These are phyloP conservation scores for Saturnispora besseyi DNA, from an alignment of 805 yeast genomes.

Conservation along the genomic window DNA sequence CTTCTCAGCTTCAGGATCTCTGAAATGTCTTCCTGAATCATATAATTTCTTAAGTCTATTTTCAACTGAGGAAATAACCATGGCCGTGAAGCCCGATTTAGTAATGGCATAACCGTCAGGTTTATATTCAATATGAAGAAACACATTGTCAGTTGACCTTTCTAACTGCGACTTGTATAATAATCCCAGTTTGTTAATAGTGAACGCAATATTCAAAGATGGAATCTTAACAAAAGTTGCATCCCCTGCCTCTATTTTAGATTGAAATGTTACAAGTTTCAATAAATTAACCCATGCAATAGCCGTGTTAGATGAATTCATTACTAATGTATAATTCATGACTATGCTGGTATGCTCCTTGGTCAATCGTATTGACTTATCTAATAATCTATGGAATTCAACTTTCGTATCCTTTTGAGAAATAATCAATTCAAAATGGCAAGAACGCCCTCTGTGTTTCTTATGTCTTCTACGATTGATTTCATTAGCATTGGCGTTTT, in stretches of 20 bases:
- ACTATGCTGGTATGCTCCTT: slow-evolving; percentile 8
- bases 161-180: neutral
- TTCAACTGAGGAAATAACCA: slow-evolving; percentile 31
- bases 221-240: slow-evolving; percentile 34
- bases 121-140: slow-evolving; percentile 1
- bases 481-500: slow-evolving; percentile 1
- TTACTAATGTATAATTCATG: slow-evolving; percentile 41
- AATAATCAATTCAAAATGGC: slow-evolving; percentile 14
- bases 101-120: slow-evolving; percentile 21
- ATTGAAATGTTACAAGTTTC: slow-evolving; percentile 34
- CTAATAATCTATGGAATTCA: slow-evolving; percentile 54
- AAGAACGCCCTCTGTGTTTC: slow-evolving; percentile 11
- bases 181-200: slow-evolving; percentile 10
- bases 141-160: neutral
- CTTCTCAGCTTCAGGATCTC: slow-evolving; percentile 5
- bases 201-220: slow-evolving; percentile 35
- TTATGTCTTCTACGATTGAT: slow-evolving; percentile 5
- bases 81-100: slow-evolving; percentile 27
- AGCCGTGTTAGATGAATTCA: slow-evolving; percentile 45
- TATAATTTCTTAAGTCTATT: slow-evolving; percentile 22
- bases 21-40: slow-evolving; percentile 1
- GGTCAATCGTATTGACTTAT: slow-evolving; percentile 57
- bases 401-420: slow-evolving; percentile 28
- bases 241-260: neutral
- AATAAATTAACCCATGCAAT: slow-evolving; percentile 58